Percentiles rank a stretch among this genome's conserved stretches.
Evolutionary conservation across 768 basidiomycete species (phyloP).

Genomic region (Sutorius australiensis): DNA sequence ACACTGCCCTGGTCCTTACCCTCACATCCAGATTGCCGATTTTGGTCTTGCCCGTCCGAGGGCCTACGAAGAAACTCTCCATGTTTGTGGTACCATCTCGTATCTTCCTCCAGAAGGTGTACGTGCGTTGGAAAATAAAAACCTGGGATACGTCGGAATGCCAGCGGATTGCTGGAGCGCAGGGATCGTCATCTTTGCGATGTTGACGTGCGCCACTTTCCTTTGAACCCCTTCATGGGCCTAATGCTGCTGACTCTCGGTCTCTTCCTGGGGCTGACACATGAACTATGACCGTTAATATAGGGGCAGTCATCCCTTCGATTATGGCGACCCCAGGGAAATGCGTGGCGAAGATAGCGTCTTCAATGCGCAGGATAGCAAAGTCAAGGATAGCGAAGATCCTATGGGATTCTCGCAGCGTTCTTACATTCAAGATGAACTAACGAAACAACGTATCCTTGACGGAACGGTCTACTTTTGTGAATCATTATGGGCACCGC

Average conservation of each 20-base stretch:
- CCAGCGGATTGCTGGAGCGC: constrained; percentile 91
- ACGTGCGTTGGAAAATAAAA: constrained; percentile 69
- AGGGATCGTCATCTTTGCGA: constrained; percentile 76
- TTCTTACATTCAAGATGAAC: constrained; percentile 48
- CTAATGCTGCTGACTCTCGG: background rate
- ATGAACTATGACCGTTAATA: background rate
- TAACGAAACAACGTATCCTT: constrained; percentile 68
- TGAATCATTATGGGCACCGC: constrained; percentile 47
- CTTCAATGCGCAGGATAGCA: constrained; percentile 12
- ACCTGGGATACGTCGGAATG: constrained; percentile 74
- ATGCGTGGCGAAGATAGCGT: constrained; percentile 6
- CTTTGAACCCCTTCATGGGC: background rate
- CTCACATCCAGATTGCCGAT: constrained; percentile 80
- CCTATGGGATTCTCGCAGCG: constrained; percentile 26
- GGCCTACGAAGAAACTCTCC: constrained; percentile 77
- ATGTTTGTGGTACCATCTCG: constrained; percentile 84
- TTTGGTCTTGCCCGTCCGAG: constrained; percentile 80
- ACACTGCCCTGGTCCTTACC: constrained; percentile 76
- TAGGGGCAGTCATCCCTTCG: constrained; percentile 78
- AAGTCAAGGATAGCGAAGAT: constrained; percentile 35
- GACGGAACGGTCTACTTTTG: constrained; percentile 57
- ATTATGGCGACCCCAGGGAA: constrained; percentile 43
- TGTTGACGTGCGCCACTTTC: constrained; percentile 65
- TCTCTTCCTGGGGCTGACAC: constrained; percentile 11
- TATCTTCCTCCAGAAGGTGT: constrained; percentile 86